These are phyloP conservation scores for Globisporangium perplexum DNA, from an alignment of 352 stramenopile species.

Conservation along the genomic window DNA sequence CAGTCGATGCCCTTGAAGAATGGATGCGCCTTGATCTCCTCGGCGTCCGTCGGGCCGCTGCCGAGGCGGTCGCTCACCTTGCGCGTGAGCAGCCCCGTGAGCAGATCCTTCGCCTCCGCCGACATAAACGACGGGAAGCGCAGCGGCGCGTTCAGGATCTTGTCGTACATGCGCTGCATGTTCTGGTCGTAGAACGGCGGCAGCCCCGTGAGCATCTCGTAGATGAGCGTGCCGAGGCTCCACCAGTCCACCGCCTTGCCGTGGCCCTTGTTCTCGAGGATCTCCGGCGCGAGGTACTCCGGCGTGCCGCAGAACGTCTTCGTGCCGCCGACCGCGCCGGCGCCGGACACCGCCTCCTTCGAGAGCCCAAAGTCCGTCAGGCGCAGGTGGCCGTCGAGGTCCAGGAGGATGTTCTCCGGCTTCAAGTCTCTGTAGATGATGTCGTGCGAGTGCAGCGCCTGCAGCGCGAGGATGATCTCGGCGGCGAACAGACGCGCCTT, in stretches of 20 bases:
- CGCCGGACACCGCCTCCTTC: slow-evolving; percentile 88
- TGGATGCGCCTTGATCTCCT: slow-evolving; percentile 91
- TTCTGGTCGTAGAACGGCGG: slow-evolving; percentile 94
- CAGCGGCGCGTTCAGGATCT: slow-evolving; percentile 89
- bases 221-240: slow-evolving; percentile 92
- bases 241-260: slow-evolving; percentile 89
- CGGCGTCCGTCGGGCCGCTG: slow-evolving; percentile 78
- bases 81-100: slow-evolving; percentile 80
- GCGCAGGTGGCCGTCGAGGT: slow-evolving; percentile 92
- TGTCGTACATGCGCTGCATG: slow-evolving; percentile 93
- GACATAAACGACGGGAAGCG: slow-evolving; percentile 90
- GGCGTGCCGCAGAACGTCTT: slow-evolving; percentile 93
- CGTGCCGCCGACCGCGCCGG: slow-evolving; percentile 68
- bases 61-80: slow-evolving; percentile 87
- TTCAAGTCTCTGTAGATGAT: slow-evolving; percentile 98
- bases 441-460: slow-evolving; percentile 91
- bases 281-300: slow-evolving; percentile 94
- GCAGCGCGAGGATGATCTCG: slow-evolving; percentile 92
- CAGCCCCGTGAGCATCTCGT: slow-evolving; percentile 91
- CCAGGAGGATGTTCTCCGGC: slow-evolving; percentile 94
- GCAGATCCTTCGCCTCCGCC: slow-evolving; percentile 80
- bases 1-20: slow-evolving; percentile 94
- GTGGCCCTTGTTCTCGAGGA: slow-evolving; percentile 93
- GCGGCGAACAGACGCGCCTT: slow-evolving; percentile 90
- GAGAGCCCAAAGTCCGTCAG: slow-evolving; percentile 95